These are phyloP conservation scores for Aspergillus sp. DNA, from an alignment of 2,329 filamentous ascomycete genomes.

Conservation along the genomic window DNA sequence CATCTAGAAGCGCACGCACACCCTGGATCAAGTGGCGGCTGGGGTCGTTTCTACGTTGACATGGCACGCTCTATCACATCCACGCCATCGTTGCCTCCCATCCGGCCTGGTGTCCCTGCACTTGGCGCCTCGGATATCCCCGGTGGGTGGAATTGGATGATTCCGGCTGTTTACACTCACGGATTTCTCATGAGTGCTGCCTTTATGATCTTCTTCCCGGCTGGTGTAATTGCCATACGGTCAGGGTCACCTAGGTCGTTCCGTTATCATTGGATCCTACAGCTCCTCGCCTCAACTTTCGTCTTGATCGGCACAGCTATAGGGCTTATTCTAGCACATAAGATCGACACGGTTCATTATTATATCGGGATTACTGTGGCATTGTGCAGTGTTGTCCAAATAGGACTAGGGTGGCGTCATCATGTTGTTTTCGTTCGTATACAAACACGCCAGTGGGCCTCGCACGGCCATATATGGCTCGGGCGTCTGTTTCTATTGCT, in stretches of 20 bases:
- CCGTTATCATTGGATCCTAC: conserved; percentile 11
- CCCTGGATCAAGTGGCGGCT: conserved; percentile 3
- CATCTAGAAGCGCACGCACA: conserved; percentile 5
- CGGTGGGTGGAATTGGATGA: neutral
- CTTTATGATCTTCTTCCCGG: conserved; percentile 7
- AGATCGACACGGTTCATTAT: conserved; percentile 3
- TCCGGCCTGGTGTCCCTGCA: neutral
- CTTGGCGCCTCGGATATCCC: conserved; percentile 6
- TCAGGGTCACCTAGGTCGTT: conserved; percentile 6
- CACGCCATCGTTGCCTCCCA: neutral
- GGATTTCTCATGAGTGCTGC: conserved; percentile 9
- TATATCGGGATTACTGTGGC: conserved; percentile 6
- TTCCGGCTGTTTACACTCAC: neutral
- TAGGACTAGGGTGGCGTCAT: conserved; percentile 10
- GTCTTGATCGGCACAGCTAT: conserved; percentile 1
- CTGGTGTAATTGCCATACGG: conserved; percentile 10
- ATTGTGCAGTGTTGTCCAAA: neutral
- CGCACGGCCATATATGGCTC: conserved; percentile 10
- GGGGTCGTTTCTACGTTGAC: conserved; percentile 12
- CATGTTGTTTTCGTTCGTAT: conserved; percentile 10
- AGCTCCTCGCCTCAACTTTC: conserved; percentile 2
- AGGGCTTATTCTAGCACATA: conserved; percentile 3
- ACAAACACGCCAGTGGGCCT: conserved; percentile 10
- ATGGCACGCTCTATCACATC: conserved; percentile 2
- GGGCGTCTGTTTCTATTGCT: conserved; percentile 7